Evolutionary conservation across 306 rosid species (phyloP), one percentile per base, ranked within the genome.

Genomic region (Trifolium fragiferum): DNA sequence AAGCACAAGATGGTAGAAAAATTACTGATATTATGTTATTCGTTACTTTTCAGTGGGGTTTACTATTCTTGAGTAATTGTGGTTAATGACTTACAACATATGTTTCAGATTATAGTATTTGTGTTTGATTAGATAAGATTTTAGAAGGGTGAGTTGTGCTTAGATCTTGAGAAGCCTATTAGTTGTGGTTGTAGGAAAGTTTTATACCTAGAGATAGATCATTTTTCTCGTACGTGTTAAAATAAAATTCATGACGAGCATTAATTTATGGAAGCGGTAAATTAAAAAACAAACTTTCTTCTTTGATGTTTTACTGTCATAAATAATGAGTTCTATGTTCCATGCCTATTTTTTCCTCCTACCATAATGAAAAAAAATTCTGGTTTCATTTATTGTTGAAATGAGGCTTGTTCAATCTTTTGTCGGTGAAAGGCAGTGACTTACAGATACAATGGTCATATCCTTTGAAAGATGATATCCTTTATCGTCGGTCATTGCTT

Each of bases 331-430:
- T n/a, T 53, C 19, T 6, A 15, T 46, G 23, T 25, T 43, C 12
- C 10, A 25, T 5, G 41, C 21, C n/a, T 44, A 21, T 3, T 8
- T 14, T 35, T 15, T 11, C 6, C 33, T 5, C 8, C 25, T 33
- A 3, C 50, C 50, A 44, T 11, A 44, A 12, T 13, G 12, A 44
- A 44, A 44, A 44, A 44, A 12, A 32, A 27, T 27, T 27, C 30
- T 27, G 30, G 30, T 27, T 27, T 27, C 10, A 60, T 30, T 21
- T 35, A 23, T 35, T 49, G 65, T 78, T 78, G 37, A 38, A 59
- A 62, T 35, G 13, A 18, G 27, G 59, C 19, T 20, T 47, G 54
- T 70, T 70, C 58, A 38, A 65, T 66, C 58, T 75, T 33, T 33
- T 49, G 6, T 57, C 5, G 16, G 38, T 30, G 47, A 57, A 70